Evolutionary conservation across 352 stramenopile species (phyloP).

Genomic region (Globisporangium solare): DNA sequence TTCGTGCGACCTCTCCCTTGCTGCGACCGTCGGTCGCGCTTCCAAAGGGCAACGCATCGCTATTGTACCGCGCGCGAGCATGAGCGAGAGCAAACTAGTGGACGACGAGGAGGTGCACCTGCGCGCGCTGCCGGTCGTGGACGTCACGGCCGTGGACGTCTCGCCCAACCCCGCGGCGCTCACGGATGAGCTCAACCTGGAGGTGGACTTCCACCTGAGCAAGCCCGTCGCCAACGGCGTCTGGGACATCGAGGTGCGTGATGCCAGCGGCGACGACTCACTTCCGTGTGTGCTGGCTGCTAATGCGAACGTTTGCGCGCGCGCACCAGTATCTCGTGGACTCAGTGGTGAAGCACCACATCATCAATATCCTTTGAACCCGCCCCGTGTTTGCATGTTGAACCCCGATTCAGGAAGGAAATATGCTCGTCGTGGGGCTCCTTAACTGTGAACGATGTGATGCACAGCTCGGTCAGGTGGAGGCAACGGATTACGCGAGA

Average conservation of each 20-base stretch:
- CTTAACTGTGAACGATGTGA: conserved; percentile 22
- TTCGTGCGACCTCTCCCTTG: background rate
- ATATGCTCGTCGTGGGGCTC: conserved; percentile 4
- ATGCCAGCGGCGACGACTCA: background rate
- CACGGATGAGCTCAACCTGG: conserved; percentile 70
- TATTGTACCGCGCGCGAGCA: conserved; percentile 14
- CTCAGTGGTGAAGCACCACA: conserved; percentile 76
- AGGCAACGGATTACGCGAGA: conserved; percentile 49
- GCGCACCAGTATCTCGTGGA: conserved; percentile 72
- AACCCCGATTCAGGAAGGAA: background rate
- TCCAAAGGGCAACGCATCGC: background rate
- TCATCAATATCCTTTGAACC: conserved; percentile 80
- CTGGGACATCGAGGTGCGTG: conserved; percentile 72
- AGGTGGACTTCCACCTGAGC: conserved; percentile 76
- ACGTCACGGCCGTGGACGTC: conserved; percentile 74
- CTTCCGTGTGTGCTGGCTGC: conserved; percentile 1
- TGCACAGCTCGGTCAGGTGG: conserved; percentile 70
- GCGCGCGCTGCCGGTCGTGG: conserved; percentile 42
- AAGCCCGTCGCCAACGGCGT: conserved; percentile 53
- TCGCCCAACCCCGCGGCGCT: conserved; percentile 78
- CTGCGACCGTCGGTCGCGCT: background rate
- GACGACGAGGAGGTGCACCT: conserved; percentile 42
- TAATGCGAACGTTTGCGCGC: background rate
- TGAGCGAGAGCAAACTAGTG: conserved; percentile 71
- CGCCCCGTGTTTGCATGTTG: background rate